A percentile compares a stretch with the other conserved stretches of the same genome.
These are phyloP conservation scores for Linnemannia schmuckeri DNA, from an alignment of 192 early-diverging fungal species.

Conservation along the genomic window DNA sequence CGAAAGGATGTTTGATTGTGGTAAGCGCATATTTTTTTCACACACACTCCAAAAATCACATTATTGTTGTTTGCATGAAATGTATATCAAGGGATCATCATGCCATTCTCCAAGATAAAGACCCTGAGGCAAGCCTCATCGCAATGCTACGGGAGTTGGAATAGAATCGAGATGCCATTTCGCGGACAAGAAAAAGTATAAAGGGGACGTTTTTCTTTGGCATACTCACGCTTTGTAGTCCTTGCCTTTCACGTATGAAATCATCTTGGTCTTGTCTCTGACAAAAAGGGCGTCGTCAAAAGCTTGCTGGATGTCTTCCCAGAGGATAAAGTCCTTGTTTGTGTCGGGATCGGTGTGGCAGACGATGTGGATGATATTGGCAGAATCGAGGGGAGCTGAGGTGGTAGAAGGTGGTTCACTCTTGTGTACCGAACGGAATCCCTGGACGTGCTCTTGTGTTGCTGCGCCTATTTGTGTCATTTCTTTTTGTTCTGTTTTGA, in stretches of 20 bases:
- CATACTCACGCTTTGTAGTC: conserved; percentile 18
- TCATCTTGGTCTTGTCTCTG: neutral
- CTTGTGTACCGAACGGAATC: neutral
- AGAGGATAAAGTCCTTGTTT: conserved; percentile 8
- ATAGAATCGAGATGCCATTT: too few relatives aligned
- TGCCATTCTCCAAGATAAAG: too few relatives aligned
- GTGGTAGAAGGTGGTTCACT: neutral
- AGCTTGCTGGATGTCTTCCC: conserved; percentile 7
- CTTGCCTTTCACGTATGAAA: conserved; percentile 6
- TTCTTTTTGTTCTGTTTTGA: too few relatives aligned
- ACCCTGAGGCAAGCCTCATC: too few relatives aligned
- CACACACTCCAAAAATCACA: neutral
- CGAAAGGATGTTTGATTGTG: neutral
- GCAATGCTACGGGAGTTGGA: too few relatives aligned
- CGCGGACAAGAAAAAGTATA: too few relatives aligned
- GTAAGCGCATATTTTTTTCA: neutral
- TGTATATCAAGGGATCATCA: too few relatives aligned
- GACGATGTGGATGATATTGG: neutral
- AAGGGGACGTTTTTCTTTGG: too few relatives aligned
- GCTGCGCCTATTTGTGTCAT: too few relatives aligned
- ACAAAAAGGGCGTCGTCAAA: neutral
- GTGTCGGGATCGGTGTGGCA: neutral
- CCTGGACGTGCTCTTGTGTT: neutral
- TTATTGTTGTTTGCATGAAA: too few relatives aligned
- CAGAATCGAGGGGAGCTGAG: neutral